A percentile compares a stretch with the other conserved stretches of the same genome.
These are phyloP conservation scores for Pichia sp. DNA, from an alignment of 1,139 yeast species.

Conservation along the genomic window DNA sequence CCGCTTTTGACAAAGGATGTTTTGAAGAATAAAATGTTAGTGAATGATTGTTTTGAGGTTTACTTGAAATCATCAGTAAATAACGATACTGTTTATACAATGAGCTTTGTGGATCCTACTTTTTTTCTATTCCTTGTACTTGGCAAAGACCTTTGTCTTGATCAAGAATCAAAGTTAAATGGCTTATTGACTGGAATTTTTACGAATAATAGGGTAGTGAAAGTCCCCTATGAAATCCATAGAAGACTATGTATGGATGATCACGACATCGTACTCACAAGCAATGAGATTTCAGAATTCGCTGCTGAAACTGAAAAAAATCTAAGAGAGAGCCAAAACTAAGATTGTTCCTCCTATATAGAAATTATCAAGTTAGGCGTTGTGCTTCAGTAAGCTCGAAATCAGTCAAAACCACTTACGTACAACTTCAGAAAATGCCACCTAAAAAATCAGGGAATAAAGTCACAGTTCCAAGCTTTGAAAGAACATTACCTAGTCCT, in stretches of 20 bases:
- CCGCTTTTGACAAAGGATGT: constrained; percentile 3
- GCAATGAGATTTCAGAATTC: not conserved
- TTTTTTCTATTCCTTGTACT: not conserved
- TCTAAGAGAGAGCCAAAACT: not conserved
- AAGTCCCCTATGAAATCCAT: not conserved
- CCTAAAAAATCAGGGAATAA: constrained; percentile 18
- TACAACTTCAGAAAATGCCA: constrained; percentile 20
- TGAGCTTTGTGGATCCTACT: not conserved
- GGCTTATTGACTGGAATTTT: not conserved
- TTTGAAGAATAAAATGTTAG: constrained; percentile 1
- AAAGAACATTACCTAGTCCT: constrained; percentile 15
- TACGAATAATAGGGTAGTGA: not conserved
- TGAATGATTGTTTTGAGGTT: constrained; percentile 13
- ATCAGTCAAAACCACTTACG: too few species aligned
- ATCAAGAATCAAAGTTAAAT: not conserved
- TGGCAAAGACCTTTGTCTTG: not conserved
- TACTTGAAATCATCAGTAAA: constrained; percentile 3
- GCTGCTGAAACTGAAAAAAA: not conserved
- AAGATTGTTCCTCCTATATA: too few species aligned
- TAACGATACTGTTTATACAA: constrained; percentile 1
- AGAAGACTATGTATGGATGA: not conserved
- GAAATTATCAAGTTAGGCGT: too few species aligned
- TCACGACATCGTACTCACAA: not conserved
- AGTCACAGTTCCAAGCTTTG: constrained; percentile 3
- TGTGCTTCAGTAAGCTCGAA: too few species aligned